These are phyloP conservation scores for Hyaloperonospora arabidopsidis DNA, from an alignment of 352 stramenopile genomes.

Conservation along the genomic window DNA sequence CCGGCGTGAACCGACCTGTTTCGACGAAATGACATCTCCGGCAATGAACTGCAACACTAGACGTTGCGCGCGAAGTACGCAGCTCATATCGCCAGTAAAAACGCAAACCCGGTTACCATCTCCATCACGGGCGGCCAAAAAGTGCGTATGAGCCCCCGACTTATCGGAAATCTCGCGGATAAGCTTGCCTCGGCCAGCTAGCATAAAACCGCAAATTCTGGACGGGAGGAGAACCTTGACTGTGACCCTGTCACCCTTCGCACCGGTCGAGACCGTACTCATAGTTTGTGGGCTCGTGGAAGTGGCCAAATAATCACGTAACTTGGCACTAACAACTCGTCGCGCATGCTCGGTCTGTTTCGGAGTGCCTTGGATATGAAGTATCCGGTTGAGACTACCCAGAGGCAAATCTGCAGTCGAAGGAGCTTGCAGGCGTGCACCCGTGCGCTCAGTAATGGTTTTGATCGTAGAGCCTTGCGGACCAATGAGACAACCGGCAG, in stretches of 20 bases:
- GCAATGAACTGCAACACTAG: conserved; percentile 57
- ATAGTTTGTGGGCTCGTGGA: conserved; percentile 6
- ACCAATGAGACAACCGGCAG: conserved; percentile 48
- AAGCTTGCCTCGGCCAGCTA: conserved; percentile 39
- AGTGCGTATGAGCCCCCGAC: conserved; percentile 39
- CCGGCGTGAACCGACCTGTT: conserved; percentile 20
- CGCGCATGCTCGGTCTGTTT: conserved; percentile 40
- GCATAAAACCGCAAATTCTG: conserved; percentile 38
- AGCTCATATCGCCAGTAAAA: conserved; percentile 41
- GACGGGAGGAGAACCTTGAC: conserved; percentile 45
- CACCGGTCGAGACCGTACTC: conserved; percentile 14
- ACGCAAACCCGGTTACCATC: conserved; percentile 44
- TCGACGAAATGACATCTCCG: conserved; percentile 44
- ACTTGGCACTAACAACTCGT: conserved; percentile 23
- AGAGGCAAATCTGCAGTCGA: conserved; percentile 42
- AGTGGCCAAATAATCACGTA: conserved; percentile 38
- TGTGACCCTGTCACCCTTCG: conserved; percentile 42
- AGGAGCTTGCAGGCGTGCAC: conserved; percentile 51
- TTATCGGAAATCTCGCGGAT: conserved; percentile 53
- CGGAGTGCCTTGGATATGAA: conserved; percentile 54
- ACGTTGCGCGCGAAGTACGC: conserved; percentile 44
- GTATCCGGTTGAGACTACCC: conserved; percentile 49
- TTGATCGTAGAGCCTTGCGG: conserved; percentile 30
- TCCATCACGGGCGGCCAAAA: conserved; percentile 28
- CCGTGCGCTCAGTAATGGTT: conserved; percentile 40